These are phyloP conservation scores for Lactarius akahatsu DNA, from an alignment of 768 basidiomycete species.

Conservation along the genomic window DNA sequence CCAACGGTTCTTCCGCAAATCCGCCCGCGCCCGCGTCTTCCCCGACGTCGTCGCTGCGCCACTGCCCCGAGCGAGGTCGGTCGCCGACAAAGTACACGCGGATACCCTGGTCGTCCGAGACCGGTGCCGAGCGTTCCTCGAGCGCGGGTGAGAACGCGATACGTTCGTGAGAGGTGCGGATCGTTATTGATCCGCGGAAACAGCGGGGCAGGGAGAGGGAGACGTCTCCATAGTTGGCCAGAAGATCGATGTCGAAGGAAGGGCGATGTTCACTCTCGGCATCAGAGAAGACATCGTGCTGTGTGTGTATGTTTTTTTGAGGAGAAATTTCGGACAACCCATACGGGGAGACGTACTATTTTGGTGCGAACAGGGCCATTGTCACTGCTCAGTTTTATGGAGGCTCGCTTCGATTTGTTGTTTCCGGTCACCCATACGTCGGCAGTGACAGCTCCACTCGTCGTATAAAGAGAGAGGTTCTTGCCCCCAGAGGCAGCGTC, in stretches of 20 bases:
- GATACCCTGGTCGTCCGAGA: slow-evolving; percentile 2
- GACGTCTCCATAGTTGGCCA: slow-evolving; percentile 11
- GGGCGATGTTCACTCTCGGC: neutral
- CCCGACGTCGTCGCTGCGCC: neutral
- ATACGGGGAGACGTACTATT: slow-evolving; percentile 7
- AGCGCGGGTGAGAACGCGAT: slow-evolving; percentile 11
- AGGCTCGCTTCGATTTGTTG: neutral
- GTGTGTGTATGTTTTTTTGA: neutral
- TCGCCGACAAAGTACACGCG: slow-evolving; percentile 19
- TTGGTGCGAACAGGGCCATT: neutral
- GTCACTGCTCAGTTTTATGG: neutral
- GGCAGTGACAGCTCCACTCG: neutral
- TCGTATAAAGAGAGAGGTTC: slow-evolving; percentile 16
- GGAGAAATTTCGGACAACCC: neutral
- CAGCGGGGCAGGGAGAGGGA: slow-evolving; percentile 10
- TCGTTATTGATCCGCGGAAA: slow-evolving; percentile 15
- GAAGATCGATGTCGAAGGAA: slow-evolving; percentile 2
- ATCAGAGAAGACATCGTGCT: neutral
- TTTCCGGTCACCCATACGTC: slow-evolving; percentile 8
- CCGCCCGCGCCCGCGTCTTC: neutral
- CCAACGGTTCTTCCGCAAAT: neutral
- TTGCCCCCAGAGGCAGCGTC: neutral
- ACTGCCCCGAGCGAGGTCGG: neutral
- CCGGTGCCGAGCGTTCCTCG: neutral
- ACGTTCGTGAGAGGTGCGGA: slow-evolving; percentile 6